Evolutionary conservation across 2,329 filamentous ascomycete genomes (phyloP).

Genomic region (Ceratocystiopsis brevicomis): DNA sequence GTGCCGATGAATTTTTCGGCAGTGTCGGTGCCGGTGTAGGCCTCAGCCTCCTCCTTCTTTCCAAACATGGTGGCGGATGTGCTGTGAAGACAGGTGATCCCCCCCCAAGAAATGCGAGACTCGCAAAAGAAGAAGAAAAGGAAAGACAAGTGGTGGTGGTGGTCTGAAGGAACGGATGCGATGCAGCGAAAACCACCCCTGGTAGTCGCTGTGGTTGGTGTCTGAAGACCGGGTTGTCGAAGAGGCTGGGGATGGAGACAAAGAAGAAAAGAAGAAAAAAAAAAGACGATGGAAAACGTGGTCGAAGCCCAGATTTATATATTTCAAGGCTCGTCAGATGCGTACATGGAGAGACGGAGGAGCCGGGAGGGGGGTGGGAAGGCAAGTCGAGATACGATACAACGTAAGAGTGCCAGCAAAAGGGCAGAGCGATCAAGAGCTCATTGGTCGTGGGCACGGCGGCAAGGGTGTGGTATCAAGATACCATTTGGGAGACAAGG

Average conservation of each 20-base stretch:
- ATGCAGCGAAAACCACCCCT: neutral
- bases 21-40: neutral
- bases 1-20: constrained; percentile 6
- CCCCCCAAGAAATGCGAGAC: too few relatives aligned
- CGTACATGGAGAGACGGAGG: neutral
- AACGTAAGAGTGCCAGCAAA: too few relatives aligned
- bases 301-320: too few relatives aligned
- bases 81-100: neutral
- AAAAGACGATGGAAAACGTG: neutral
- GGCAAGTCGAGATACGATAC: too few relatives aligned
- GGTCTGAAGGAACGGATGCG: too few relatives aligned
- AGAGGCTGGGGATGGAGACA: constrained; percentile 1
- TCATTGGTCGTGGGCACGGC: too few relatives aligned
- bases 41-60: constrained; percentile 3
- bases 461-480: neutral
- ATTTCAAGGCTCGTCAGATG: too few relatives aligned
- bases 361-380: neutral
- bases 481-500: neutral
- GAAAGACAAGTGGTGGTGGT: neutral
- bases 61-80: constrained; percentile 1
- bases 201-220: too few relatives aligned
- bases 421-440: too few relatives aligned
- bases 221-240: neutral
- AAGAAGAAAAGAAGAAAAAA: constrained; percentile 1
- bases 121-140: too few relatives aligned